phyloP scores from a whole-genome alignment of 1,284 basidiomycete species.

The Sporisorium graminicola region DNA sequence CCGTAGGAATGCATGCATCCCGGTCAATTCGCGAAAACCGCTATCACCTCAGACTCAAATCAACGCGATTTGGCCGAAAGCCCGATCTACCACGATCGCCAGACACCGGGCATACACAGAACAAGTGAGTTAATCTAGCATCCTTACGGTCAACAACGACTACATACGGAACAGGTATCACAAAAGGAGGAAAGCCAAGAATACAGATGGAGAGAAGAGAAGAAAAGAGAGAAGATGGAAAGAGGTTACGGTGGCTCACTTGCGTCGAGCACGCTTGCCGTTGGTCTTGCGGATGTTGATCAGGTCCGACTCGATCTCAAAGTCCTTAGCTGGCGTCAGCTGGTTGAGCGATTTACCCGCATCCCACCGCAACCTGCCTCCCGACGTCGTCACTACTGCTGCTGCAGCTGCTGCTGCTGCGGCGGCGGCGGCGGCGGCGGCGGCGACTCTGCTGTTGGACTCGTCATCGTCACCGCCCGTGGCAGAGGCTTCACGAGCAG shows the following conservation, averaged over 20 bases:
- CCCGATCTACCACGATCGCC: not conserved
- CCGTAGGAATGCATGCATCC: not conserved
- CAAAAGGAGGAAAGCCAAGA: not conserved
- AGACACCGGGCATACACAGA: not conserved
- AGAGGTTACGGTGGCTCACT: slow-evolving; percentile 15
- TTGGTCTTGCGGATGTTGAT: slow-evolving; percentile 68
- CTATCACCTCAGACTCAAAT: not conserved
- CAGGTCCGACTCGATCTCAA: slow-evolving; percentile 68
- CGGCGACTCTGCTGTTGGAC: slow-evolving; percentile 37
- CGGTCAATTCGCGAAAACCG: slow-evolving; percentile 9
- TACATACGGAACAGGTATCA: slow-evolving; percentile 1
- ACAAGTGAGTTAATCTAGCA: not conserved
- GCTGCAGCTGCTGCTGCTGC: slow-evolving; percentile 44
- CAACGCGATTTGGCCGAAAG: not conserved
- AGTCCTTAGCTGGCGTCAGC: slow-evolving; percentile 67
- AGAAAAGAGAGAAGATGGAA: no score
- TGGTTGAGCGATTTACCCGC: slow-evolving; percentile 65
- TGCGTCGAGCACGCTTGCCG: slow-evolving; percentile 63
- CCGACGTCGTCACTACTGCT: slow-evolving; percentile 53
- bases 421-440: slow-evolving; percentile 43
- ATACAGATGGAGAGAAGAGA: not conserved
- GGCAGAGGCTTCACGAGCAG: slow-evolving; percentile 48
- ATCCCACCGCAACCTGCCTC: slow-evolving; percentile 66
- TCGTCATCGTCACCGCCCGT: slow-evolving; percentile 55
- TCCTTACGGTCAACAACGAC: no score